These are phyloP conservation scores for Curvularia hawaiiensis DNA, from an alignment of 2,329 filamentous ascomycete species.

Conservation along the genomic window DNA sequence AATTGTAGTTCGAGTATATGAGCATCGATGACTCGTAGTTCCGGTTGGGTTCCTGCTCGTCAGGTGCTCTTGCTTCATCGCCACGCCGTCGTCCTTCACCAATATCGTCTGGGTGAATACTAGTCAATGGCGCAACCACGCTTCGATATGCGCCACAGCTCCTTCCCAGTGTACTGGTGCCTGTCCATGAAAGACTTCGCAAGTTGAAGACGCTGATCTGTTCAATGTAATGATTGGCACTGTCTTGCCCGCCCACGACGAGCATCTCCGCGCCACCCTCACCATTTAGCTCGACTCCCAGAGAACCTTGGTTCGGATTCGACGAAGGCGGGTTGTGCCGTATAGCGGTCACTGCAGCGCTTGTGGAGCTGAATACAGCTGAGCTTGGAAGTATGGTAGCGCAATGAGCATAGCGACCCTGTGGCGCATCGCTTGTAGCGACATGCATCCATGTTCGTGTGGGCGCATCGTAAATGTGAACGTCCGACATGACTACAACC, in stretches of 20 bases:
- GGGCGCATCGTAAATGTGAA: conserved; percentile 90
- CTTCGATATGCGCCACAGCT: conserved; percentile 97
- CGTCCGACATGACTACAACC: conserved; percentile 96
- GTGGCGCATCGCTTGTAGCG: conserved; percentile 78
- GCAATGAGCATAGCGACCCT: conserved; percentile 96
- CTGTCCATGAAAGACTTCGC: conserved; percentile 92
- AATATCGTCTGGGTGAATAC: conserved; percentile 67
- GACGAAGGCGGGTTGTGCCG: conserved; percentile 84
- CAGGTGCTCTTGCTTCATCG: conserved; percentile 47
- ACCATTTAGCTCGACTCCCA: conserved; percentile 89
- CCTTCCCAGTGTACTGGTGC: conserved; percentile 82
- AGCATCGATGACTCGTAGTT: conserved; percentile 72
- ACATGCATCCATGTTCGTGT: conserved; percentile 86
- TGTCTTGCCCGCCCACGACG: conserved; percentile 94
- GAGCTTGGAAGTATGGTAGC: conserved; percentile 90
- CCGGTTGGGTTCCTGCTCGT: conserved; percentile 36
- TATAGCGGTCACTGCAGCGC: conserved; percentile 82
- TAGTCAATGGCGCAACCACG: conserved; percentile 83
- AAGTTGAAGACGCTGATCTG: conserved; percentile 99
- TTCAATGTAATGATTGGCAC: conserved; percentile 98
- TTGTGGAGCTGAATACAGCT: conserved; percentile 82
- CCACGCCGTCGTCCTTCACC: conserved; percentile 59
- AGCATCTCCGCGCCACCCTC: conserved; percentile 95
- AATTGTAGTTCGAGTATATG: conserved; percentile 99
- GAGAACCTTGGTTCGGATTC: conserved; percentile 85